Conservation (phyloP, 1,139 yeast species). For the Scheffersomyces illinoinensis region DNA sequence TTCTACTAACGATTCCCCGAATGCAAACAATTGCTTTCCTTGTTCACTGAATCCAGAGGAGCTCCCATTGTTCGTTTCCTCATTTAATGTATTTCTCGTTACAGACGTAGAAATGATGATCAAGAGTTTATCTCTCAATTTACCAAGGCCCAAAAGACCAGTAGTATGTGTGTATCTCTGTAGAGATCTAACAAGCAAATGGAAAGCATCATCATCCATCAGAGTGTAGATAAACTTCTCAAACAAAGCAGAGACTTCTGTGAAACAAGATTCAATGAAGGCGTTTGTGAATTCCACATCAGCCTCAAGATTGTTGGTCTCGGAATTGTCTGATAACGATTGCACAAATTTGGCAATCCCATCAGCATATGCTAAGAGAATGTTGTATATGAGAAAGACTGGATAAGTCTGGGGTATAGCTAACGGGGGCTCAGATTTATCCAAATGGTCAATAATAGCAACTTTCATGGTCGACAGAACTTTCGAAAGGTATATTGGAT, state of each 20-base stretch:
- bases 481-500: slow-evolving; percentile 21
- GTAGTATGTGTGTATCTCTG: slow-evolving; percentile 82
- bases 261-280: slow-evolving; percentile 46
- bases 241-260: slow-evolving; percentile 47
- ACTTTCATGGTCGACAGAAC: slow-evolving; percentile 43
- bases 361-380: slow-evolving; percentile 60
- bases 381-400: slow-evolving; percentile 56
- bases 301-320: slow-evolving; percentile 27
- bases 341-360: slow-evolving; percentile 64
- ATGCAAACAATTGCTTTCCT: slow-evolving; percentile 41
- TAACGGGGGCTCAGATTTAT: slow-evolving; percentile 71
- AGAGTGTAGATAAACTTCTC: slow-evolving; percentile 60
- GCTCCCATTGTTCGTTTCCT: slow-evolving; percentile 10
- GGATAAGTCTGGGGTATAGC: slow-evolving; percentile 63
- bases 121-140: slow-evolving; percentile 62
- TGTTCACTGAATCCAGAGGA: slow-evolving; percentile 21
- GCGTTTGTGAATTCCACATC: slow-evolving; percentile 41
- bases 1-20: slow-evolving; percentile 66
- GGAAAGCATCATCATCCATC: slow-evolving; percentile 68
- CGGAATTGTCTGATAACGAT: slow-evolving; percentile 31
- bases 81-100: slow-evolving; percentile 37
- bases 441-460: slow-evolving; percentile 70
- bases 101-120: slow-evolving; percentile 57
- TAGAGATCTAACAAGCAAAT: slow-evolving; percentile 62
- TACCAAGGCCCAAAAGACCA: slow-evolving; percentile 63